A percentile compares a stretch with the other conserved stretches of the same genome.
These are phyloP conservation scores for Colletotrichum higginsianum DNA, from an alignment of 2,329 filamentous ascomycete genomes.

Conservation along the genomic window DNA sequence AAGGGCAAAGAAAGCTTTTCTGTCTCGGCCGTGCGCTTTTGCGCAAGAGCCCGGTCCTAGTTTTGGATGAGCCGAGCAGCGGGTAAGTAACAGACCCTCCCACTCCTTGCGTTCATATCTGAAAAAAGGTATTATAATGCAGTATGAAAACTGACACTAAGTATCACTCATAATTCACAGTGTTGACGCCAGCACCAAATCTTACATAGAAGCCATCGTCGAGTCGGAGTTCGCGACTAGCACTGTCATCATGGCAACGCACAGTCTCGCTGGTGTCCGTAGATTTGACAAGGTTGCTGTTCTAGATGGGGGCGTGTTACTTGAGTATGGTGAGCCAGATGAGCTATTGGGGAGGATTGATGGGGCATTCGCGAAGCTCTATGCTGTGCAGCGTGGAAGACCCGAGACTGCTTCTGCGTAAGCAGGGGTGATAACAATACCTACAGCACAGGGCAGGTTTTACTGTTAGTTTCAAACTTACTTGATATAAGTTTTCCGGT, in stretches of 20 bases:
- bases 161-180: conserved; percentile 24
- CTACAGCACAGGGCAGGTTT: conserved; percentile 22
- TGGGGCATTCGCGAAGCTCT: conserved; percentile 31
- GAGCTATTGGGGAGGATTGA: conserved; percentile 29
- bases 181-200: conserved; percentile 23
- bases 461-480: conserved; percentile 23
- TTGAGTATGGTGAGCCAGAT: conserved; percentile 30
- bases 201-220: conserved; percentile 23
- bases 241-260: conserved; percentile 30
- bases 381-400: conserved; percentile 29
- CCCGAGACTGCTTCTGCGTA: conserved; percentile 28
- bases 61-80: conserved; percentile 72
- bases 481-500: conserved; percentile 14
- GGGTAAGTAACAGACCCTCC: conserved; percentile 25
- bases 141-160: conserved; percentile 26
- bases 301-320: conserved; percentile 27
- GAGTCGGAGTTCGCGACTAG: conserved; percentile 25
- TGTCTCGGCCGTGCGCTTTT: conserved; percentile 63
- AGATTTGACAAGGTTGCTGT: conserved; percentile 26
- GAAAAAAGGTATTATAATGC: conserved; percentile 11
- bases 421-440: conserved; percentile 19
- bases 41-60: conserved; percentile 50
- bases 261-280: conserved; percentile 27
- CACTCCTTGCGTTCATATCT: conserved; percentile 24
- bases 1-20: conserved; percentile 67